Percentiles rank a stretch among this genome's conserved stretches.
Conservation (phyloP, 352 stramenopile species). For the Pythium brassicae region DNA sequence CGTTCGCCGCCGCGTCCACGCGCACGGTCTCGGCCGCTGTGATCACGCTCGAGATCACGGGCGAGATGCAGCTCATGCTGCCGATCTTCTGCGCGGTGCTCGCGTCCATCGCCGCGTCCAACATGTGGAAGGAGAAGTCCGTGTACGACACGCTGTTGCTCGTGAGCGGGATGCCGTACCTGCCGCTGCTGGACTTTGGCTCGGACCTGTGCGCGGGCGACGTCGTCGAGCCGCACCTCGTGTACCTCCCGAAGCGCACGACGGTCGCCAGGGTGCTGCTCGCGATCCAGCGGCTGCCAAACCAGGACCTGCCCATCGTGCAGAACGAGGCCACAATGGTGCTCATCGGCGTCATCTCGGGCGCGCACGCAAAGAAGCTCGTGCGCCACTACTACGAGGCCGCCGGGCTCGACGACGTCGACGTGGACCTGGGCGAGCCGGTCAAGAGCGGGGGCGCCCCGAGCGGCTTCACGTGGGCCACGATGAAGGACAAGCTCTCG, state of each 20-base stretch:
- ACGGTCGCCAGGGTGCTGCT: slow-evolving; percentile 63
- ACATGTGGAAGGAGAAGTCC: slow-evolving; percentile 64
- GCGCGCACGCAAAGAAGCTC: slow-evolving; percentile 54
- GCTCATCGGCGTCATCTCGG: slow-evolving; percentile 61
- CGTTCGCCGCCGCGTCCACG: slow-evolving; percentile 65
- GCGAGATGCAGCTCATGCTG: slow-evolving; percentile 77
- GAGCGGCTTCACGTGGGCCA: slow-evolving; percentile 49
- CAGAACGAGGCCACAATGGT: slow-evolving; percentile 63
- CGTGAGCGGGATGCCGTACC: slow-evolving; percentile 71
- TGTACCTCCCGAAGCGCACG: slow-evolving; percentile 73
- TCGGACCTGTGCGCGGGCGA: slow-evolving; percentile 45
- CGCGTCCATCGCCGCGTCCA: slow-evolving; percentile 55
- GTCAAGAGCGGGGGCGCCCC: slow-evolving; percentile 24
- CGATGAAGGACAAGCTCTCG: slow-evolving; percentile 54
- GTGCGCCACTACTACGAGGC: slow-evolving; percentile 58
- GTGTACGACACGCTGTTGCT: slow-evolving; percentile 84
- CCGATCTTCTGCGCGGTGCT: slow-evolving; percentile 77
- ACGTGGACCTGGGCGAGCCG: slow-evolving; percentile 71
- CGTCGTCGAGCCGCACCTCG: slow-evolving; percentile 64
- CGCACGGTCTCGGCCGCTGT: slow-evolving; percentile 79
- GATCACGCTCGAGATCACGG: slow-evolving; percentile 85
- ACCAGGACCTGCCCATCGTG: slow-evolving; percentile 74
- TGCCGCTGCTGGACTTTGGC: slow-evolving; percentile 81
- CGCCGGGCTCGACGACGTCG: slow-evolving; percentile 42
- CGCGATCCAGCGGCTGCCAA: slow-evolving; percentile 64